Conservation (phyloP, 768 basidiomycete species). For the Boletellus ananas region DNA sequence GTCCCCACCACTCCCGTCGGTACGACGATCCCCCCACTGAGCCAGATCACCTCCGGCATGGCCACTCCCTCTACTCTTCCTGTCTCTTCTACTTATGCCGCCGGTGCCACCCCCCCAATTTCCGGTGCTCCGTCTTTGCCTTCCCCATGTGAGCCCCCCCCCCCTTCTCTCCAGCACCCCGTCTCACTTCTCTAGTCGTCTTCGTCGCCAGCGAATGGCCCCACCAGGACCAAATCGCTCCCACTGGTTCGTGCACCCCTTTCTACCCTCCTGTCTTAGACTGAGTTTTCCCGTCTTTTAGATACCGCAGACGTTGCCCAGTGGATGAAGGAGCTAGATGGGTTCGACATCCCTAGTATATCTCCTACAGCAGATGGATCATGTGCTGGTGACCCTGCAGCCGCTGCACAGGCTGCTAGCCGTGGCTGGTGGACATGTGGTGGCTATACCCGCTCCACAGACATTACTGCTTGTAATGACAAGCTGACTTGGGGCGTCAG, state of each 20-base stretch:
- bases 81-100: constrained; percentile 48
- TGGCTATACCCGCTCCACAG: constrained; percentile 52
- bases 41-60: constrained; percentile 61
- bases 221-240: constrained; percentile 53
- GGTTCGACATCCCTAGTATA: constrained; percentile 62
- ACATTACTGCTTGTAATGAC: constrained; percentile 66
- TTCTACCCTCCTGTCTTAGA: background rate
- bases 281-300: background rate
- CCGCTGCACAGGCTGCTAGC: constrained; percentile 51
- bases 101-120: constrained; percentile 61
- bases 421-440: constrained; percentile 94
- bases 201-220: constrained; percentile 57
- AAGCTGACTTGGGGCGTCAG: constrained; percentile 77
- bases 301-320: constrained; percentile 47
- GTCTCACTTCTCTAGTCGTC: constrained; percentile 36
- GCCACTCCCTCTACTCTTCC: constrained; percentile 46
- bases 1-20: constrained; percentile 31
- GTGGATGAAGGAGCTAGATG: constrained; percentile 78
- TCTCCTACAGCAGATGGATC: constrained; percentile 64
- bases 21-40: constrained; percentile 55
- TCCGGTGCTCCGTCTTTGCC: constrained; percentile 67
- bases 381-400: constrained; percentile 56
- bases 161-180: background rate
- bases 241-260: constrained; percentile 44
- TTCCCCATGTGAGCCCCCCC: constrained; percentile 45